Evolutionary conservation across 2,329 filamentous ascomycete species (phyloP), one percentile per base, ranked within the genome.

Genomic region (Fusarium sp.): DNA sequence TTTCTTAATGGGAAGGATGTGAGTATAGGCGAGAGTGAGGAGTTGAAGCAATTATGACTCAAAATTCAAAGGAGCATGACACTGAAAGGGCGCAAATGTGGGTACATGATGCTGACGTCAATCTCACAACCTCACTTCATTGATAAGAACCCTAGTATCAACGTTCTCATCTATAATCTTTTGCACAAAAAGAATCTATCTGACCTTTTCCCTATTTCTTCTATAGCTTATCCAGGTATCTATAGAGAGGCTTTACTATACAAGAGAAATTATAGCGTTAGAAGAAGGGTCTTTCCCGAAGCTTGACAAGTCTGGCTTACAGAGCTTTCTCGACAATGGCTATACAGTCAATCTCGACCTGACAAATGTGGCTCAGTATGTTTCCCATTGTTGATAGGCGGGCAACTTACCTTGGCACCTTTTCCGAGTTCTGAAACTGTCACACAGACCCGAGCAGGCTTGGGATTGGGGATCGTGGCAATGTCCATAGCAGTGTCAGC

Each of bases 161-260:
- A 6, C 16, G 16, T 3, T 52, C 16, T 28, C 12, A 16, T 53
- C 4, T 53, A 2, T 2, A 4, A 18, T 2, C 4, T 16, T 19
- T 16, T 21, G 5, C 3, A 10, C 12, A 53, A 28, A 28, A 11
- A 11, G 2, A 21, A 21, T 8, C 11, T 1, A 8, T 37, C 0
- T 5, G 6, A 16, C 1, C 0, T 6, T 21, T 11, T 11, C 9
- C 13, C 4, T 10, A 11, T 15, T 10, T 35, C 5, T 25, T 19
- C 5, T 11, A 8, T 15, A 12, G 1, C 5, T 19, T 28, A 16
- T 21, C 3, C 0, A 28, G 5, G 25, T 16, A 2, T 28, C 18
- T 37, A 37, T 5, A 7, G 50, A 28, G 6, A 12, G 3, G 9
- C 3, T 53, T 28, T 53, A 4, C 50, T 18, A 9, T 9, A 21